Evolutionary conservation across 352 stramenopile genomes (phyloP).

Genomic region (Pythium brachiatum): DNA sequence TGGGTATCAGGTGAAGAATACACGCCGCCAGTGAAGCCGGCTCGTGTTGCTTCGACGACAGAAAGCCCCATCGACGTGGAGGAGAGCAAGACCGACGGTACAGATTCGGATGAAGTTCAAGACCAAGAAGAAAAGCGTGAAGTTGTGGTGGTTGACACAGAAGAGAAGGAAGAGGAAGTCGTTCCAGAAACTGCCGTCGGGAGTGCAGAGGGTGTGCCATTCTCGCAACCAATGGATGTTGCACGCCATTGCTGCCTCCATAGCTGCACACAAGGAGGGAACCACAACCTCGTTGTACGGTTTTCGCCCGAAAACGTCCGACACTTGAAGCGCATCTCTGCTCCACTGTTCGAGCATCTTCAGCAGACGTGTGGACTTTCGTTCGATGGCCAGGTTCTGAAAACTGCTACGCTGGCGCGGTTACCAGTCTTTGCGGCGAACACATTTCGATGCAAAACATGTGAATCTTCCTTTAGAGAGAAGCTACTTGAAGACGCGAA

Average conservation of each 20-base stretch:
- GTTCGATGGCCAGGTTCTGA: constrained; percentile 6
- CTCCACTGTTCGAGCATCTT: constrained; percentile 43
- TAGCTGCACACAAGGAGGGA: constrained; percentile 10
- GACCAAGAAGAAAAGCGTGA: constrained; percentile 1
- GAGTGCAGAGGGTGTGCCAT: constrained; percentile 47
- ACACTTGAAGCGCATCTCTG: constrained; percentile 65
- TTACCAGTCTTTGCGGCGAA: constrained; percentile 36
- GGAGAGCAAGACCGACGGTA: constrained; percentile 19
- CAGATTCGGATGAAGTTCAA: constrained; percentile 11
- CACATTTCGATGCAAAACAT: constrained; percentile 46
- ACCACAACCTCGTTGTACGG: constrained; percentile 1
- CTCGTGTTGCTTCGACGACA: not conserved
- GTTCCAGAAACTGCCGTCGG: not conserved
- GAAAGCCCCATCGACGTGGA: not conserved
- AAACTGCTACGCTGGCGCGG: not conserved
- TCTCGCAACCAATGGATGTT: constrained; percentile 49
- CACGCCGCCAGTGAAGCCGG: not conserved
- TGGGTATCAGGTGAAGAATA: constrained; percentile 66
- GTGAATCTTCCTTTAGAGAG: constrained; percentile 45
- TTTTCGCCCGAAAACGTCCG: constrained; percentile 54
- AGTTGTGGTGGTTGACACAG: constrained; percentile 5
- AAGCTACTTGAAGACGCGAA: constrained; percentile 55
- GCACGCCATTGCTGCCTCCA: constrained; percentile 49
- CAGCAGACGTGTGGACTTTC: constrained; percentile 33
- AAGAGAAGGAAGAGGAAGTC: not conserved